Conservation (phyloP, 352 stramenopile genomes). For the Phytophthora capsici region DNA sequence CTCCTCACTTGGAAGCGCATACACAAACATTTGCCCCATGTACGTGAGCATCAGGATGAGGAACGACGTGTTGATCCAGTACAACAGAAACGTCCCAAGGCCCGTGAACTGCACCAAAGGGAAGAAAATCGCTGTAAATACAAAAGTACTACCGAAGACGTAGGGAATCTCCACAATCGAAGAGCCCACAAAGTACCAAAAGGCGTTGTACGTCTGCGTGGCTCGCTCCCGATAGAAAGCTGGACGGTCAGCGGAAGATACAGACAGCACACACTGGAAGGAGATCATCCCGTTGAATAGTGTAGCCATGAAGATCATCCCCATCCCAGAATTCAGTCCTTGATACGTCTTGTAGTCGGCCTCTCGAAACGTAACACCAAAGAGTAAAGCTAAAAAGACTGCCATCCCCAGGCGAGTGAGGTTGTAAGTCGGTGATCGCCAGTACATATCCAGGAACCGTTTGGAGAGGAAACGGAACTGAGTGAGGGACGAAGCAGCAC, state of each 20-base stretch:
- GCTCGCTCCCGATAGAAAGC: slow-evolving; percentile 88
- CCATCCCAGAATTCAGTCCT: slow-evolving; percentile 62
- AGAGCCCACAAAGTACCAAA: slow-evolving; percentile 72
- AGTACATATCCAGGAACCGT: slow-evolving; percentile 57
- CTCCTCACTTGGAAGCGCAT: slow-evolving; percentile 33
- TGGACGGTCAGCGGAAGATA: slow-evolving; percentile 79
- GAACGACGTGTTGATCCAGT: slow-evolving; percentile 41
- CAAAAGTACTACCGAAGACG: slow-evolving; percentile 54
- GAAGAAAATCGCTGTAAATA: slow-evolving; percentile 39
- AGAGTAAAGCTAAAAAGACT: slow-evolving; percentile 77
- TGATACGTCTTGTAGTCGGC: slow-evolving; percentile 27
- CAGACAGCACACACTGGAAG: slow-evolving; percentile 72
- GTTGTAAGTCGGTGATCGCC: slow-evolving; percentile 88
- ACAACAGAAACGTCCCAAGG: slow-evolving; percentile 35
- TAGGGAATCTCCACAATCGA: slow-evolving; percentile 67
- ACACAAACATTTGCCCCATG: slow-evolving; percentile 44
- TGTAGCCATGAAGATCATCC: slow-evolving; percentile 87
- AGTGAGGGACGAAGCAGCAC: slow-evolving; percentile 29
- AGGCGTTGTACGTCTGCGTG: slow-evolving; percentile 82
- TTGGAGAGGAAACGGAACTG: slow-evolving; percentile 34
- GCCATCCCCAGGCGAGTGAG: slow-evolving; percentile 76
- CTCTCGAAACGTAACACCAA: slow-evolving; percentile 69
- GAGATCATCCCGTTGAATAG: slow-evolving; percentile 87
- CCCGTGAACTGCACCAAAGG: slow-evolving; percentile 51
- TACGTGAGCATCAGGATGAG: slow-evolving; percentile 42